Evolutionary conservation across 208 protist species (phyloP).

Genomic region (Trypanosoma scelopori): DNA sequence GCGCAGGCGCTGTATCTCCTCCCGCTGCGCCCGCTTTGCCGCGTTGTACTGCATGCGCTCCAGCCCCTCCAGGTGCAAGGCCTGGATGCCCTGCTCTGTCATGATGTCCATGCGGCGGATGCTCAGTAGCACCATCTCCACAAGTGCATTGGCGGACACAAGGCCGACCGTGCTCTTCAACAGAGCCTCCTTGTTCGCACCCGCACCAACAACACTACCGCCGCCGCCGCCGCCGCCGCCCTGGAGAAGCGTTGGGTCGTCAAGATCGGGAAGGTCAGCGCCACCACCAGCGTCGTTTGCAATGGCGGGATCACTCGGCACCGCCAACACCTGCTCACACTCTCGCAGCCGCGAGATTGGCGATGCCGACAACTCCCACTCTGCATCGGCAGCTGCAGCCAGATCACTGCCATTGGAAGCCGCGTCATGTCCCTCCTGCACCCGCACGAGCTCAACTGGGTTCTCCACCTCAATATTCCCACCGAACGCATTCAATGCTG

Average conservation of each 20-base stretch:
- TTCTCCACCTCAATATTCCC: slow-evolving; percentile 15
- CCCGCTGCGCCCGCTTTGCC: slow-evolving; percentile 57
- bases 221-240: slow-evolving; percentile 28
- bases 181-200: slow-evolving; percentile 26
- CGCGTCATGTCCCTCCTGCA: not conserved
- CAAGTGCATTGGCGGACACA: slow-evolving; percentile 44
- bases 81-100: slow-evolving; percentile 40
- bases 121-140: slow-evolving; percentile 78
- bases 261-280: slow-evolving; percentile 4
- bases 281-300: slow-evolving; percentile 9
- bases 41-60: slow-evolving; percentile 62
- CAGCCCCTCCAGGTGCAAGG: slow-evolving; percentile 52
- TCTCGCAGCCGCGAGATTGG: slow-evolving; percentile 19
- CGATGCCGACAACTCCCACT: slow-evolving; percentile 16
- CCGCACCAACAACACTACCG: slow-evolving; percentile 20
- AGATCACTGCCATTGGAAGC: not conserved
- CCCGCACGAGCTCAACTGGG: slow-evolving; percentile 15
- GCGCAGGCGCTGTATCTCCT: slow-evolving; percentile 64
- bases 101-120: slow-evolving; percentile 44
- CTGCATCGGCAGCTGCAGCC: not conserved
- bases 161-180: slow-evolving; percentile 53
- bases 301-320: slow-evolving; percentile 20
- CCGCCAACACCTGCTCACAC: slow-evolving; percentile 19
- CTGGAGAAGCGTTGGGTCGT: slow-evolving; percentile 25
- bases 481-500: slow-evolving; percentile 29